Conservation (phyloP, 2,329 filamentous ascomycete species). For the Exophiala aquamarina region DNA sequence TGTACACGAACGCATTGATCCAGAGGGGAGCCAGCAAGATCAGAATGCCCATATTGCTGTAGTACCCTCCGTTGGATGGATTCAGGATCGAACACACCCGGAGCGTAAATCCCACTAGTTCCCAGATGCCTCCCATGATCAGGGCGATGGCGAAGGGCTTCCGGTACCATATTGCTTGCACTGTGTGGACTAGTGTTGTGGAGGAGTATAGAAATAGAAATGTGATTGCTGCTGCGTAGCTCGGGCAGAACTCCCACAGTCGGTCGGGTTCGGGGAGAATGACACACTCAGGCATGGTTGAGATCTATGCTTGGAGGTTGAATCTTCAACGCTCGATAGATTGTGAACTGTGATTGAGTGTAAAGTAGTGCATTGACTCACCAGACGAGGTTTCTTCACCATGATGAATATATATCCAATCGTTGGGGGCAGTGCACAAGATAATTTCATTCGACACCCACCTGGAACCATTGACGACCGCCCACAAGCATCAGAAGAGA, state of each 20-base stretch:
- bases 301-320: not conserved
- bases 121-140: slow-evolving; percentile 44
- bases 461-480: too few species aligned
- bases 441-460: too few species aligned
- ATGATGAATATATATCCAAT: too few species aligned
- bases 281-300: not conserved
- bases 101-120: slow-evolving; percentile 38
- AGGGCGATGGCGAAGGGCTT: slow-evolving; percentile 45
- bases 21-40: slow-evolving; percentile 45
- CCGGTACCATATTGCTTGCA: slow-evolving; percentile 34
- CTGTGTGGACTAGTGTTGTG: slow-evolving; percentile 31
- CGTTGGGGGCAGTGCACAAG: too few species aligned
- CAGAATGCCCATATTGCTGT: slow-evolving; percentile 39
- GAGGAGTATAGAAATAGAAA: slow-evolving; percentile 37
- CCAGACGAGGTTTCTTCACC: too few species aligned
- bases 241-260: slow-evolving; percentile 37
- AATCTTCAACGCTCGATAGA: too few species aligned
- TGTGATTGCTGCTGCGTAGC: slow-evolving; percentile 34
- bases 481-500: too few species aligned
- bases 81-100: slow-evolving; percentile 28
- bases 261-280: slow-evolving; percentile 1
- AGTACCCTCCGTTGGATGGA: not conserved
- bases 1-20: slow-evolving; percentile 50
- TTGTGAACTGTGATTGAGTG: too few species aligned
- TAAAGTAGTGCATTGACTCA: too few species aligned